phyloP scores from a whole-genome alignment of 306 rosid species.

The Calophaca sinica region DNA sequence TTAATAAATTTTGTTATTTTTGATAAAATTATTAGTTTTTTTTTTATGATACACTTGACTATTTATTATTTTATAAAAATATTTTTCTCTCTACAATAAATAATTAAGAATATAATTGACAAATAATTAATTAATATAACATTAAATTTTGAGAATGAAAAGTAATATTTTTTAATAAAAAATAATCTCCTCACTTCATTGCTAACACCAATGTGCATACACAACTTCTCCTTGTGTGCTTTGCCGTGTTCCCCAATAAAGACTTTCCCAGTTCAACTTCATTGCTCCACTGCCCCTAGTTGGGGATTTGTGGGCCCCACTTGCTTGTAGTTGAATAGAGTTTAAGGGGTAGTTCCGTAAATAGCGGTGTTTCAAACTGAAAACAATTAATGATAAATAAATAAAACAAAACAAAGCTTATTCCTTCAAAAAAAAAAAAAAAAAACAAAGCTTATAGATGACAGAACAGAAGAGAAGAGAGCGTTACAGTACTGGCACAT shows the following conservation, averaged over 20 bases:
- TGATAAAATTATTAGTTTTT: no score
- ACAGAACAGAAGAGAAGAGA: slow-evolving; percentile 30
- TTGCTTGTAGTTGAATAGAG: not conserved
- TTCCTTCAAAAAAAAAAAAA: no score
- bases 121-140: no score
- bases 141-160: no score
- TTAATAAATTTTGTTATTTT: no score
- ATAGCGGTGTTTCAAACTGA: not conserved
- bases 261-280: not conserved
- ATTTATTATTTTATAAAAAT: no score
- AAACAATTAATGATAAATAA: not conserved
- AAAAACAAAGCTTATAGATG: slow-evolving; percentile 39
- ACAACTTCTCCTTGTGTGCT: not conserved
- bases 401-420: slow-evolving; percentile 28
- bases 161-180: no score
- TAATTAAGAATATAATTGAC: no score
- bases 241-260: not conserved
- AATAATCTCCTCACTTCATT: no score
- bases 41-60: no score
- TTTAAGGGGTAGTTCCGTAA: slow-evolving; percentile 36
- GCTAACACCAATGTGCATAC: no score
- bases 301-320: slow-evolving; percentile 15
- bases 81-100: no score
- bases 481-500: slow-evolving; percentile 22
- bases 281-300: not conserved